Conservation (phyloP, 2,329 filamentous ascomycete genomes). For the Pseudogymnoascus sp. region DNA sequence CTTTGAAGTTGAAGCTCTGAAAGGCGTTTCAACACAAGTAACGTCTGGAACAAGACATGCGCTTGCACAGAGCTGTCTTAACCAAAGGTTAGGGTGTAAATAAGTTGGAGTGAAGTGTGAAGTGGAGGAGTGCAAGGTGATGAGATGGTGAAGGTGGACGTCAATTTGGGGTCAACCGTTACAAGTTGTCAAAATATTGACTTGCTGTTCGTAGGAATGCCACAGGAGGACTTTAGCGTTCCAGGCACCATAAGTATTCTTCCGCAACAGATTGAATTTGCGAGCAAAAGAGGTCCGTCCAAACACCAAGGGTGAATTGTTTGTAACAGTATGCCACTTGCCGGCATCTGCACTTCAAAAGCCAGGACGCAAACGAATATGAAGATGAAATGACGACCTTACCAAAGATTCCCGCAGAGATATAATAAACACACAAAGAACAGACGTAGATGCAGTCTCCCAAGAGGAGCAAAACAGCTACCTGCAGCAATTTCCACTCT, state of each 20-base stretch:
- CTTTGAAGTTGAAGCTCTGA: background rate
- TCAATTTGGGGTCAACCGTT: background rate
- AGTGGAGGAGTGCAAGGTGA: background rate
- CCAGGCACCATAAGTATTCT: background rate
- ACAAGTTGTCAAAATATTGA: background rate
- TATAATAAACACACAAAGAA: background rate
- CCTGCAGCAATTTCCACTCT: background rate
- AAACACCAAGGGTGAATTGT: background rate
- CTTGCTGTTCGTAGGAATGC: background rate
- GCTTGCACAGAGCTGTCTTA: background rate
- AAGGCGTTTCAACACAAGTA: background rate
- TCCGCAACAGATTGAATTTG: background rate
- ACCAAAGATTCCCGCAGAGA: background rate
- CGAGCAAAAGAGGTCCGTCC: background rate
- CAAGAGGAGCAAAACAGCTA: background rate
- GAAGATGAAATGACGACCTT: background rate
- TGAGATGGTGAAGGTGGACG: background rate
- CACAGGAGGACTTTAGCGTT: background rate
- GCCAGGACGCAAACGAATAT: background rate
- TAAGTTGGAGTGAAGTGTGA: background rate
- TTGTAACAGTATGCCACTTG: background rate
- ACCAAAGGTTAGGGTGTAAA: background rate
- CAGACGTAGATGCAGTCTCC: background rate
- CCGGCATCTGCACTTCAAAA: background rate
- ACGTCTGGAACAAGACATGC: background rate